Evolutionary conservation across 2,329 filamentous ascomycete genomes (phyloP), one percentile per base, ranked within the genome.

Genomic region (Talaromyces sp.): DNA sequence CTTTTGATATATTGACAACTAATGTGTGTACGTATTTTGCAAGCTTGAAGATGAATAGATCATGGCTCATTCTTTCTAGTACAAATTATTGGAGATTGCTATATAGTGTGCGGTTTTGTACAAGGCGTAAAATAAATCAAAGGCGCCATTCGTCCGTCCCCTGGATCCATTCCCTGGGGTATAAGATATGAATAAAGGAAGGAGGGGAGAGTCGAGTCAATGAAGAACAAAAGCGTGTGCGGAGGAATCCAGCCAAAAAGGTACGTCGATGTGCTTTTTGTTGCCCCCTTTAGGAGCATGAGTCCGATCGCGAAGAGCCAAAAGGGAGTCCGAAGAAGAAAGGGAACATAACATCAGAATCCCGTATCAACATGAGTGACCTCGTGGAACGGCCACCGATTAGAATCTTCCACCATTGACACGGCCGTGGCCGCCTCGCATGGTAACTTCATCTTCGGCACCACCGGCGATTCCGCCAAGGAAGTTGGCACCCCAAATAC

Each of bases 401-500:
- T 64, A 72, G 51, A 72, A 72, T n/a, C 63, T 65, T 16, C 69
- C 69, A 29, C 68, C 64, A 29, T 64, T 69, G 13, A 57, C 52
- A 4, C 60, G 55, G 11, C 63, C 62, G 29, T 62, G 51, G 16
- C 63, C 60, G 29, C 55, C 63, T 22, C 52, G 57, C 46, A 63
- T 51, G 40, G 67, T 63, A 24, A 68, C 57, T 19, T 72, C 71
- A 14, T 75, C 73, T 39, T 75, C 73, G 24, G 60, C 66, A 30
- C 64, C 63, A 7, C 68, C 70, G 14, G 72, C 59, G 3, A 70
- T 60, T 32, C 70, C 69, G 39, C 76, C 75, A 24, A 80, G 68
- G 30, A 78, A 66, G 43, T 69, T 72, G 54, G 79, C 74, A 30
- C 80, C 78, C 80, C 82, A 82, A 51, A 83, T 76, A 6, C 82